Conservation (phyloP, 2,329 filamentous ascomycete species). For the Monosporascus sp. region DNA sequence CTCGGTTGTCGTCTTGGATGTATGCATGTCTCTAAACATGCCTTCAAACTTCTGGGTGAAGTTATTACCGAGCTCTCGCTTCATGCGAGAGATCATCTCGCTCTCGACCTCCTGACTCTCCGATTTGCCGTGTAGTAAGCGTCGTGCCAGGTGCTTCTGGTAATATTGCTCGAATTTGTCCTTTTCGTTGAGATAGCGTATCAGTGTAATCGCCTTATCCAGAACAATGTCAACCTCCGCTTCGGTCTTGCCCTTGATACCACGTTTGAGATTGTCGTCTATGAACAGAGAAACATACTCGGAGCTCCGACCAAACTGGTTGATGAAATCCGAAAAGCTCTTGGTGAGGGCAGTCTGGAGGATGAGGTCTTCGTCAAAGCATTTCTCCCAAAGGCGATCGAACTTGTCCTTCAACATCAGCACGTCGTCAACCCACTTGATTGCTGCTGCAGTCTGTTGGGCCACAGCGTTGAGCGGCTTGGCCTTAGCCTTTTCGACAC, state of each 20-base stretch:
- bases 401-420: conserved; percentile 83
- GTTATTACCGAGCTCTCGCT: conserved; percentile 88
- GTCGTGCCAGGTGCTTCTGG: conserved; percentile 89
- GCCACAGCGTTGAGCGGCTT: conserved; percentile 56
- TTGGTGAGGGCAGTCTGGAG: conserved; percentile 78
- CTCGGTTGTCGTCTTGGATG: conserved; percentile 75
- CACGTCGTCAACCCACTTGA: conserved; percentile 94
- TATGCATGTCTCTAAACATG: conserved; percentile 95
- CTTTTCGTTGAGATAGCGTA: conserved; percentile 85
- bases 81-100: conserved; percentile 95
- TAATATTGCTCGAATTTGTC: conserved; percentile 97
- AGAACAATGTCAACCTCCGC: conserved; percentile 76
- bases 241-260: conserved; percentile 89
- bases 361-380: conserved; percentile 69
- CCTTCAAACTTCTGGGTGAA: conserved; percentile 91
- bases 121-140: conserved; percentile 81
- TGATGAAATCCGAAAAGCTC: conserved; percentile 92
- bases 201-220: conserved; percentile 81
- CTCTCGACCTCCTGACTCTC: conserved; percentile 90
- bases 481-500: conserved; percentile 40
- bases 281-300: conserved; percentile 96
- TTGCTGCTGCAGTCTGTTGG: conserved; percentile 77
- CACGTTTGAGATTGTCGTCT: conserved; percentile 91
- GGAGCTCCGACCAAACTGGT: conserved; percentile 75
- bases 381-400: conserved; percentile 67